Evolutionary conservation across 805 yeast genomes (phyloP), one percentile per base, ranked within the genome.

Genomic region (Myxozyma vanderwaltii): DNA sequence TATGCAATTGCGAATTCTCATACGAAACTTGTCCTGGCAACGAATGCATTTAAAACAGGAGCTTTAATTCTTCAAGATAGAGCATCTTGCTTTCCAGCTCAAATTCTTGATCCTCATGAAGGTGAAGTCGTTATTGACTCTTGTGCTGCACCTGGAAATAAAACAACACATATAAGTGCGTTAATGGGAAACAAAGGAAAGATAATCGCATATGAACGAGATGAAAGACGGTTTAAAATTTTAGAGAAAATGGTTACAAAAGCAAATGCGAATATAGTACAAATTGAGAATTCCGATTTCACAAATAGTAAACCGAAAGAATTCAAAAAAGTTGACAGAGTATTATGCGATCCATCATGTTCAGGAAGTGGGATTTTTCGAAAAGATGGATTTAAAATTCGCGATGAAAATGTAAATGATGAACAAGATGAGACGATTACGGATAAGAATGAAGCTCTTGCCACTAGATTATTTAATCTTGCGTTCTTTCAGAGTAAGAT

Each of bases 111-210:
- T 62, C 89, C 92, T 0, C 56, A 71, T 0, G 77, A 82, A 3
- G 86, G 85, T 46, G 86, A 81, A 59, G 73, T 78, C 24, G 83
- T 91, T 10, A 88, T 94, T 46, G 99, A 94, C 74, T 87, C 97
- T 0, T 91, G 97, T 75, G 91, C 98, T 1, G 99, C 99, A 0
- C 99, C 99, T 3, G 99, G 99, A 4, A 94, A 94, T 73, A 95
- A 94, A 72, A 94, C 99, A 0, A 89, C 97, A 0, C 98, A 92
- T 74, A 75, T 86, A 23, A 96, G 97, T 0, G 83, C 94, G 0
- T 76, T 82, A 51, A 73, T 89, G 23, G 70, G 68, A n/a, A 64
- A 63, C 13, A 26, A 45, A 13, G 65, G 69, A 2, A 65, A 69
- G 2, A 84, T 91, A 8, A 79, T 79, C 66, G 99, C 99, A 0